Evolutionary conservation across 208 protist species (phyloP), one percentile per base, ranked within the genome.

Genomic region (Angomonas deanei): DNA sequence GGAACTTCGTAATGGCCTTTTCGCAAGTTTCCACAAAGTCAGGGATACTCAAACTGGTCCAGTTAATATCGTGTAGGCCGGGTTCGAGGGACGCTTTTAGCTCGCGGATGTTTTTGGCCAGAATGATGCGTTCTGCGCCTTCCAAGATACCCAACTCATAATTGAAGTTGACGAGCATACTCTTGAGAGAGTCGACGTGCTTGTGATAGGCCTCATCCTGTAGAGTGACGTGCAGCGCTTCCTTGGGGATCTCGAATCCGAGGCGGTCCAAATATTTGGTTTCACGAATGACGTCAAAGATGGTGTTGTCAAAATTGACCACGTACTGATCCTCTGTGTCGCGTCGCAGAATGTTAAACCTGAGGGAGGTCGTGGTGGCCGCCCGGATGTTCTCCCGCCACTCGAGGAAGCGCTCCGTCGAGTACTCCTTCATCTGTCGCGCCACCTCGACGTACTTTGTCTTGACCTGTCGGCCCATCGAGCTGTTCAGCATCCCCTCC

Each of bases 181-280:
- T 73, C 66, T 98, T 97, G 30, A 99, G 79, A 3, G 89, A 64
- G 59, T 98, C 93, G n/a, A 98, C 93, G 57, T 95, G 93, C 39
- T 63, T 56, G 75, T 98, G 87, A 79, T 98, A 99, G 59, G 98
- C 97, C 69, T 99, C 94, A 68, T 99, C 97, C 76, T 99, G 98
- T 60, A 99, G 77, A 2, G 97, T 97, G 46, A 99, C 92, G 72
- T 99, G 97, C 39, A 99, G 80, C 1, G 97, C 96, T 59, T 92
- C 92, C 67, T 97, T 90, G 17, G 97, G 98, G 28, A 99, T 86
- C 32, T 97, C 76, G 61, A 97, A 97, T 17, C 97, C 97, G n/a
- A 99, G 85, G 8, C 92, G 80, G 71, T 99, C 96, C 0, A 99
- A 76, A 78, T 99, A 98, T 82, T 98, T 98, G 36, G 96, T 84